Conservation (phyloP, 2,329 filamentous ascomycete species). For the Exophiala bonariae region DNA sequence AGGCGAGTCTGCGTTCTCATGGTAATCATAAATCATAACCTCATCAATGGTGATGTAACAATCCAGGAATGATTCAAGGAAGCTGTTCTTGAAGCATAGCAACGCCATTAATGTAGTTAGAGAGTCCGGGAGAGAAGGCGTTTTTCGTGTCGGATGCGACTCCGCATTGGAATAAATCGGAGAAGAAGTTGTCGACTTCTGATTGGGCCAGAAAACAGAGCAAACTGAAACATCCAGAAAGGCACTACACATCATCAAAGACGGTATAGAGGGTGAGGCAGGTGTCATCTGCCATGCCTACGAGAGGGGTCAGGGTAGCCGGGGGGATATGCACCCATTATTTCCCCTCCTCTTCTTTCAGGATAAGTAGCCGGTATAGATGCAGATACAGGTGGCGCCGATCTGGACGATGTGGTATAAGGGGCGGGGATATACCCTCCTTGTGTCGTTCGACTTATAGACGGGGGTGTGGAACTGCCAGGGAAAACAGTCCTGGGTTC, state of each 20-base stretch:
- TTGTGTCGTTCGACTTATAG: conserved; percentile 17
- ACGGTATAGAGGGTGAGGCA: neutral
- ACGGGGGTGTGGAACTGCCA: conserved; percentile 21
- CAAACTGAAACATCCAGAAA: conserved; percentile 6
- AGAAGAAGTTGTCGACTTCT: too few relatives aligned
- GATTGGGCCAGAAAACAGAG: neutral
- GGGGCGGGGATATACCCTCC: conserved; percentile 17
- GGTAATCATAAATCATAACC: conserved; percentile 14
- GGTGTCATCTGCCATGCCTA: conserved; percentile 17
- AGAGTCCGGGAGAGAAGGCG: too few relatives aligned
- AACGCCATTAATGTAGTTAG: too few relatives aligned
- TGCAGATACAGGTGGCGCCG: conserved; percentile 18
- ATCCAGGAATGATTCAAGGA: conserved; percentile 9
- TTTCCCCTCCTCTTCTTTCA: conserved; percentile 13
- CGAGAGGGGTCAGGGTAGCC: conserved; percentile 18
- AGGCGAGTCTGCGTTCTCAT: conserved; percentile 12
- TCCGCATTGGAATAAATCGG: too few relatives aligned
- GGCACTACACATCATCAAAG: conserved; percentile 2
- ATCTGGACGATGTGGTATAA: conserved; percentile 17
- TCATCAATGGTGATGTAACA: conserved; percentile 16
- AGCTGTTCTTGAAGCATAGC: too few relatives aligned
- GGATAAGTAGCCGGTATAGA: conserved; percentile 20
- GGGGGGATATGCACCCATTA: conserved; percentile 18
- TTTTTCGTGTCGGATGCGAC: too few relatives aligned
- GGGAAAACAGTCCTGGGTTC: conserved; percentile 24